Base-by-base conservation (phyloP, 306 rosid genomes). In the Cucurbita pepo region DNA sequence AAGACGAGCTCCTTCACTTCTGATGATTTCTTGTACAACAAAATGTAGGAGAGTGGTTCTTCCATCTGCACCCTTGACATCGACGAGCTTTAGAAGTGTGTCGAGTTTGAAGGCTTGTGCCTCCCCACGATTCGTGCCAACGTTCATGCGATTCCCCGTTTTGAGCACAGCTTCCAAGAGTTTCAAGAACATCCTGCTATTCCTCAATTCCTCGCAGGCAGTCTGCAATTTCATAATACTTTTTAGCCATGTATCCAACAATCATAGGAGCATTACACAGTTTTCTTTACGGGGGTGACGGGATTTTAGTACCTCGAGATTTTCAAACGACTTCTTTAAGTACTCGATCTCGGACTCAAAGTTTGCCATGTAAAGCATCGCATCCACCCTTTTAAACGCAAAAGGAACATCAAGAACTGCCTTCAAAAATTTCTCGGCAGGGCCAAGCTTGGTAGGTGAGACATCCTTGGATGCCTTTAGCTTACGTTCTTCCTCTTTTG, bases 101-200 rank as follows among this genome's bases (percentile, higher is more conserved):
- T 94, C 99, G 6, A 94, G 99, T 85, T 91, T 94, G 88, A 94
- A 94, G 75, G 99, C 99, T 14, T 86, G 96, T 2, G 96, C 99
- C 74, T 94, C 99, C 0, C 99, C 99, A 0, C 99, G 97, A 78
- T 89, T 94, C 9, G 99, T 94, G 77, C 99, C 99, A 30, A 91
- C 97, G 4, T 94, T 94, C 99, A 94, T 94, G 8, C 99, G 89
- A 82, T 94, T 94, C 45, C 99, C 97, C 0, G 99, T 94, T 86
- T 94, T 94, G 21, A 94, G 92, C 50, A 94, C 99, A 4, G 99
- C 97, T 77, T 94, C 96, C 37, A 94, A 85, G 75, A 94, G 97
- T 86, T 94, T 94, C 81, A 91, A 81, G 84, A 94, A 94, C 97
- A 94, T 91, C 77, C 95, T 85, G 80, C 95, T 89, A 78, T 82